These are phyloP conservation scores for Daldinia eschscholtzii DNA, from an alignment of 2,329 filamentous ascomycete genomes.

Conservation along the genomic window DNA sequence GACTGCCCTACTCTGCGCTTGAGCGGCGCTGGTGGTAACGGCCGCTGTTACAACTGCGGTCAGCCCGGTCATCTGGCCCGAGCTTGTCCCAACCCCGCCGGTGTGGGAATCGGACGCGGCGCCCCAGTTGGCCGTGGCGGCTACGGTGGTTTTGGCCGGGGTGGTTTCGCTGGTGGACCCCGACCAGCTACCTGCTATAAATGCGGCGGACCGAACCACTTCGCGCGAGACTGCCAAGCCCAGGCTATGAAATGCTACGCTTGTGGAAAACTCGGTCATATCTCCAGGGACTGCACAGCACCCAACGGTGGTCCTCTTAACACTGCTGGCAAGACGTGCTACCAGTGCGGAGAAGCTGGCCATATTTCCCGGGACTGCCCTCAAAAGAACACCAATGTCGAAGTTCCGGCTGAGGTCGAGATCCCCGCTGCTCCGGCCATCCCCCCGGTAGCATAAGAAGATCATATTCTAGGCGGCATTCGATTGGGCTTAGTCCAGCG, in stretches of 20 bases:
- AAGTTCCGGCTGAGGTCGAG: constrained; percentile 56
- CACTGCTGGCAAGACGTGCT: constrained; percentile 98
- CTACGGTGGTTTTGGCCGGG: constrained; percentile 73
- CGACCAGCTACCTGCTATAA: constrained; percentile 80
- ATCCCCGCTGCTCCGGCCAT: constrained; percentile 49
- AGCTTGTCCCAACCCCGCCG: constrained; percentile 83
- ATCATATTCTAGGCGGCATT: constrained; percentile 11
- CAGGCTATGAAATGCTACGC: constrained; percentile 99
- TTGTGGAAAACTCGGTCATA: constrained; percentile 94
- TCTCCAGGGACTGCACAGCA: constrained; percentile 93
- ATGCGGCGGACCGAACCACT: constrained; percentile 93
- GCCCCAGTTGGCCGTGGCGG: constrained; percentile 78
- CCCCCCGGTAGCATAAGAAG: constrained; percentile 51
- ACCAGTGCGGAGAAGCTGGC: constrained; percentile 94
- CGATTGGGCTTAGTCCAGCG: constrained; percentile 16
- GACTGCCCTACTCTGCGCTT: constrained; percentile 97
- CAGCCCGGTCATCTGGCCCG: constrained; percentile 94
- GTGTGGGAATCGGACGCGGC: constrained; percentile 72
- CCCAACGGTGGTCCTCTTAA: constrained; percentile 96
- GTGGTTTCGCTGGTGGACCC: constrained; percentile 78
- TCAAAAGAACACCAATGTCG: constrained; percentile 71
- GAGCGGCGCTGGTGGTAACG: constrained; percentile 83
- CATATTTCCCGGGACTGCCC: constrained; percentile 97
- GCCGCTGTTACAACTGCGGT: constrained; percentile 97
- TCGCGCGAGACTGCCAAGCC: constrained; percentile 97